Evolutionary conservation across 2,329 filamentous ascomycete genomes (phyloP), one percentile per base, ranked within the genome.

Genomic region (Penicillium occitanis): DNA sequence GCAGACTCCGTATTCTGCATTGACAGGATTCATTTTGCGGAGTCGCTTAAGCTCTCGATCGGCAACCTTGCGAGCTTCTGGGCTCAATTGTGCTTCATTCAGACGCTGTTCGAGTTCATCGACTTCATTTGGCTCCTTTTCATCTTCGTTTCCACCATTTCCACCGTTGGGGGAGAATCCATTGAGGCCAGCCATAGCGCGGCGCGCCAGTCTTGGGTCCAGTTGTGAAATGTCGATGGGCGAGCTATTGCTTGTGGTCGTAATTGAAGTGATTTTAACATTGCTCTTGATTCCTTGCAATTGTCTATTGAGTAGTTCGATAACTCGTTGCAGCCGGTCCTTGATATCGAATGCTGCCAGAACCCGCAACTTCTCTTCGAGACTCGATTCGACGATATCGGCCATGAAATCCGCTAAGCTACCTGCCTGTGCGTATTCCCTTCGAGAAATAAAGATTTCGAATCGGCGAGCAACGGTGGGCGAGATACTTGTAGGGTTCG

Each of bases 351-450:
- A 79, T 0, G 93, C 88, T n/a, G 92, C 87, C 42, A 99, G 83
- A 17, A 99, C 87, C 65, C 91, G 88, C 63, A 99, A 84, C 78
- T 96, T 97, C 75, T 99, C 95, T 76, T 97, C 92, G 69, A 96
- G 91, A 10, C 88, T 90, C 61, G 91, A 89, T 69, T 97, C 92
- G 2, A 96, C 87, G 28, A 98, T 86, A 75, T 97, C 96, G 46
- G 92, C 90, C 92, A 99, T 97, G 76, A 98, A 98, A 76, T 99
- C 95, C 6, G 95, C 94, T 10, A 99, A 84, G 8, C 88, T 82
- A 1, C 94, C 94, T 1, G 93, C 93, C 71, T 98, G 93, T 50
- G 87, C 84, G 61, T 95, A 77, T 67, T 92, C 89, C 75, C 95
- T 96, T 76, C 90, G 88, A 37, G 88, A 85, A 69, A 99, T 97